Evolutionary conservation across 1,284 basidiomycete genomes (phyloP), one percentile per base, ranked within the genome.

Genomic region (Xanthoconium separans): DNA sequence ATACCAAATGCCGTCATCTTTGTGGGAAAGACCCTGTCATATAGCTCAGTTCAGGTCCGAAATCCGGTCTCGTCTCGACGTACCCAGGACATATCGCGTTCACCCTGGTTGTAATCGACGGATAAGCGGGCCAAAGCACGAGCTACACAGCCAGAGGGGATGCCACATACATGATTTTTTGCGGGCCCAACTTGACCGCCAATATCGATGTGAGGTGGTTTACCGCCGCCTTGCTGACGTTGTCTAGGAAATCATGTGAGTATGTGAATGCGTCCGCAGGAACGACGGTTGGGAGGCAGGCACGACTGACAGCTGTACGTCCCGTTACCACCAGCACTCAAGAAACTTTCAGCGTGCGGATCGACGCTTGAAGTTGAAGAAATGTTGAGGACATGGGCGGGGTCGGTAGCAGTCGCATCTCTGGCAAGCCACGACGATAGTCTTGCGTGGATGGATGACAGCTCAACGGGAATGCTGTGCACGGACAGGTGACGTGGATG

Each of bases 1-100:
- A 93, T 76, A 5, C 85, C 89, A 51, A 78, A 92, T 0, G 87
- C 81, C 1, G 93, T 95, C 93, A 95, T 95, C 70, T 87, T 90
- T 50, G 87, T 89, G 0, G 89, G 90, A 74, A 93, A 94, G 16
- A 93, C 76, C 10, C 88, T 89, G 43, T 12, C 22, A 18, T 29
- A 33, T 31, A 33, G 53, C 24, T 63, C 22, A 55, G 40, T 34
- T 37, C 20, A 39, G 47, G 33, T 45, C 8, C 10, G 30, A 44
- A 34, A 31, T 36, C 27, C 12, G 56, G 20, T 4, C 2, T 3
- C 2, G 2, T 27, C 41, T 15, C 39, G 48, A 56, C 70, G 43
- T 66, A 85, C 85, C 87, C 90, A 5, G 91, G 91, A 50, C 82
- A 77, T 51, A 95, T 92, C 11, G 91, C 89, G 64, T 95, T 95